A percentile compares a stretch with the other conserved stretches of the same genome.
Conservation (phyloP, 768 basidiomycete genomes). For the Boletellus sp. region DNA sequence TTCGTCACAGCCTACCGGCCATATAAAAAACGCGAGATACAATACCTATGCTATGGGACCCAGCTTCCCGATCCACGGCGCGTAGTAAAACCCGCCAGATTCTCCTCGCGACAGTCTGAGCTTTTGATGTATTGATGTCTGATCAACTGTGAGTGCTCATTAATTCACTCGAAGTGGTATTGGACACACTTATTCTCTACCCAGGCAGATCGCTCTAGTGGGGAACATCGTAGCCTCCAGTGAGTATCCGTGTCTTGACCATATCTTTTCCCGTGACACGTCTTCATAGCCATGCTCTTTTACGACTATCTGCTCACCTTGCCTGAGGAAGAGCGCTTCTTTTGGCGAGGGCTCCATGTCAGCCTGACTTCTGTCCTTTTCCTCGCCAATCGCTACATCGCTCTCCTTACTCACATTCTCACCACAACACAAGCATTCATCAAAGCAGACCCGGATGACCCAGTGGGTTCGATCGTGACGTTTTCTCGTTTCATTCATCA, state of each 20-base stretch:
- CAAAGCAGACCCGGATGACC: background rate
- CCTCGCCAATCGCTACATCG: slow-evolving; percentile 41
- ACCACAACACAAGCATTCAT: slow-evolving; percentile 35
- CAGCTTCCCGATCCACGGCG: background rate
- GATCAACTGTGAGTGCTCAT: slow-evolving; percentile 1
- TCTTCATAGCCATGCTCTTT: slow-evolving; percentile 27
- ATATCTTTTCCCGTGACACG: background rate
- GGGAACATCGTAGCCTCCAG: slow-evolving; percentile 3
- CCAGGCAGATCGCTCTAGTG: background rate
- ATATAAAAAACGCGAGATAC: background rate
- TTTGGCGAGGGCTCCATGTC: slow-evolving; percentile 36
- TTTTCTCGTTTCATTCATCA: background rate
- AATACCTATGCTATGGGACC: background rate
- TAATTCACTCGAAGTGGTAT: no score
- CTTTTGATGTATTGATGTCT: slow-evolving; percentile 3
- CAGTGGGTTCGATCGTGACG: background rate
- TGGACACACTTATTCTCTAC: no score
- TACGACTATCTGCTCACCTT: slow-evolving; percentile 49
- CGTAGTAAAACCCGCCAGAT: background rate
- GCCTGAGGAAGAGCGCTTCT: slow-evolving; percentile 37
- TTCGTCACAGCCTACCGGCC: background rate
- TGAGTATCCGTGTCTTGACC: background rate
- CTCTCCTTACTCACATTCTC: slow-evolving; percentile 37
- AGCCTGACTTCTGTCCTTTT: slow-evolving; percentile 38
- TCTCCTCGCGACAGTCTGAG: background rate